These are phyloP conservation scores for Colletotrichum eremochloae DNA, from an alignment of 2,329 filamentous ascomycete genomes.

Conservation along the genomic window DNA sequence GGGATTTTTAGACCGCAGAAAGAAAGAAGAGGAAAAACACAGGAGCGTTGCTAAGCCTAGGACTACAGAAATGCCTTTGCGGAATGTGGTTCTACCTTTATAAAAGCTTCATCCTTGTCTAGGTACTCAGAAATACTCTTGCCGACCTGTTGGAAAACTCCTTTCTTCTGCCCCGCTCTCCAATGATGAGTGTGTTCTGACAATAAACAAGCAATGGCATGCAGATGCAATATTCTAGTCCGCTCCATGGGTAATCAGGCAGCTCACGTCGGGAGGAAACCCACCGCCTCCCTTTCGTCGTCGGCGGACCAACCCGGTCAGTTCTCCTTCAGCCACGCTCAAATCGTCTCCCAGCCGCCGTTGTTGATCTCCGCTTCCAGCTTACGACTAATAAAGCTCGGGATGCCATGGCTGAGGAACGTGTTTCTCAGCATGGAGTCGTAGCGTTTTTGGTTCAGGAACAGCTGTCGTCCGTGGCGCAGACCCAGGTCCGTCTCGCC, in stretches of 20 bases:
- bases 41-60: background rate
- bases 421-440: slow-evolving; percentile 87
- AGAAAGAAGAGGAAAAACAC: background rate
- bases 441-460: slow-evolving; percentile 93
- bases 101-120: background rate
- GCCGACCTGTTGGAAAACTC: slow-evolving; percentile 13
- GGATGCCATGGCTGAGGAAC: slow-evolving; percentile 89
- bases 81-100: background rate
- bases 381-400: slow-evolving; percentile 89
- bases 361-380: slow-evolving; percentile 97
- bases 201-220: background rate
- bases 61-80: background rate
- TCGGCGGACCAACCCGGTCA: background rate
- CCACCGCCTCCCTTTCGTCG: background rate
- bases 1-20: background rate
- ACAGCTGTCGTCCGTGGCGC: slow-evolving; percentile 87
- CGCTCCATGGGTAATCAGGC: background rate
- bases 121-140: slow-evolving; percentile 9
- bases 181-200: background rate
- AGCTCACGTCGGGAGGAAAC: background rate
- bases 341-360: slow-evolving; percentile 94
- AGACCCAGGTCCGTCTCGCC: slow-evolving; percentile 96
- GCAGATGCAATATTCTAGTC: slow-evolving; percentile 9
- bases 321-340: slow-evolving; percentile 39
- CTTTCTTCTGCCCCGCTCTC: background rate